Evolutionary conservation across 345 rosid species (phyloP).

Genomic region (Boechera stricta): DNA sequence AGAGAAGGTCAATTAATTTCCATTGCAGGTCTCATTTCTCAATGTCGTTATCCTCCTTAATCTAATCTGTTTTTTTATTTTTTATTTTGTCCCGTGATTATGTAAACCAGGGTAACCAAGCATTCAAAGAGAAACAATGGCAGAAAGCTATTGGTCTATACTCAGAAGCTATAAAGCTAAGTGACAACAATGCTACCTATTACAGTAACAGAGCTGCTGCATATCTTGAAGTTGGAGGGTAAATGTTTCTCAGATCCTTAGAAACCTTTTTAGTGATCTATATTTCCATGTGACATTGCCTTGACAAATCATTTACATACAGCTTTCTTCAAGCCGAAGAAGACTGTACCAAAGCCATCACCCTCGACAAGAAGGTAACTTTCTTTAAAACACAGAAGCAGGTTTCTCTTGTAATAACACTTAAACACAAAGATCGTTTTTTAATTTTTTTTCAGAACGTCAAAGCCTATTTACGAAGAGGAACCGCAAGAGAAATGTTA

Average conservation of each 20-base stretch:
- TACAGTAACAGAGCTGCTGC: slow-evolving; percentile 98
- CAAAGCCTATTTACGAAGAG: slow-evolving; percentile 93
- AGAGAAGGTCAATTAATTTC: slow-evolving; percentile 70
- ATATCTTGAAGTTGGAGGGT: slow-evolving; percentile 84
- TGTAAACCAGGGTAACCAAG: slow-evolving; percentile 81
- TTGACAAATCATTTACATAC: slow-evolving; percentile 37
- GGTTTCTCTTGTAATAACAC: slow-evolving; percentile 5
- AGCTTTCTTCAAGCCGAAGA: slow-evolving; percentile 91
- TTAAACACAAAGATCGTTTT: not conserved
- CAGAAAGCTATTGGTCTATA: slow-evolving; percentile 81
- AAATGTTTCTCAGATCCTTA: slow-evolving; percentile 26
- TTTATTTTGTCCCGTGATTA: not conserved
- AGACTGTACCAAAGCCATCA: slow-evolving; percentile 82
- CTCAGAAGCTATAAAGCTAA: slow-evolving; percentile 88
- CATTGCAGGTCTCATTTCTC: not conserved
- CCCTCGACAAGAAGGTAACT: slow-evolving; percentile 88
- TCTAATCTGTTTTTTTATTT: not conserved
- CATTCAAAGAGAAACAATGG: slow-evolving; percentile 86
- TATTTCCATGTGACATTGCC: slow-evolving; percentile 20
- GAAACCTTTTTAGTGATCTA: not conserved
- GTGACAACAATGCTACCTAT: slow-evolving; percentile 79
- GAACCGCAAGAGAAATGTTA: slow-evolving; percentile 94
- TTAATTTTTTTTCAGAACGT: slow-evolving; percentile 50
- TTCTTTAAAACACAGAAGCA: slow-evolving; percentile 22
- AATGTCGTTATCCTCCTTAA: slow-evolving; percentile 9